These are phyloP conservation scores for Candida rishiriensis DNA, from an alignment of 805 yeast species.

Conservation along the genomic window DNA sequence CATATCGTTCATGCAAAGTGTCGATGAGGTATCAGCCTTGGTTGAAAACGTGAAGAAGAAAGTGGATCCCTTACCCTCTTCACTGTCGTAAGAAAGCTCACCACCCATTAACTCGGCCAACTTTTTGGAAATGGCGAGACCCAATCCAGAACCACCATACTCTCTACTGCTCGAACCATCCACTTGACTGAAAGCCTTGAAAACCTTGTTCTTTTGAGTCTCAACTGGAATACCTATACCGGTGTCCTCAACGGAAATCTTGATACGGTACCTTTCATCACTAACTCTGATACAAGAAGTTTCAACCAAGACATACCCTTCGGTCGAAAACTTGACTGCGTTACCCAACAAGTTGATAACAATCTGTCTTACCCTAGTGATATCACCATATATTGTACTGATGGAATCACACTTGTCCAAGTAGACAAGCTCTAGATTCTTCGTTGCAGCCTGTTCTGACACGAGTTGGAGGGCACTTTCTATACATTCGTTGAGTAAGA, in stretches of 20 bases:
- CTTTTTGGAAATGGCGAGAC: constrained; percentile 78
- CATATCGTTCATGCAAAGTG: not conserved
- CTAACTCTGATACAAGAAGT: constrained; percentile 25
- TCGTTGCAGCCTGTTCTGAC: constrained; percentile 43
- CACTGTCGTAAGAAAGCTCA: constrained; percentile 39
- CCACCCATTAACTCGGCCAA: constrained; percentile 76
- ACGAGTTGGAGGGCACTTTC: constrained; percentile 45
- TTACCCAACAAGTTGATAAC: constrained; percentile 49
- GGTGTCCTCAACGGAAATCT: constrained; percentile 41
- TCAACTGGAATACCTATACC: constrained; percentile 49
- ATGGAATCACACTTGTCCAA: constrained; percentile 37
- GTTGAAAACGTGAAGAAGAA: constrained; percentile 37
- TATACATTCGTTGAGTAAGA: constrained; percentile 39
- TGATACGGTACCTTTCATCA: constrained; percentile 36
- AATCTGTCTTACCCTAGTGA: constrained; percentile 46
- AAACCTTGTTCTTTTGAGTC: constrained; percentile 39
- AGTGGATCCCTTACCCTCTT: constrained; percentile 43
- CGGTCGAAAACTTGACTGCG: constrained; percentile 46
- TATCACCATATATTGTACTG: constrained; percentile 40
- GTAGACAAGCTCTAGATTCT: constrained; percentile 41
- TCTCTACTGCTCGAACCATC: constrained; percentile 48
- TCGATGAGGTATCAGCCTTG: constrained; percentile 12
- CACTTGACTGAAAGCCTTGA: constrained; percentile 52
- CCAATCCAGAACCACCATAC: constrained; percentile 64
- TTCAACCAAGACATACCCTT: constrained; percentile 39